Conservation (phyloP, 345 rosid species). For the Excoecaria cochinchinensis region DNA sequence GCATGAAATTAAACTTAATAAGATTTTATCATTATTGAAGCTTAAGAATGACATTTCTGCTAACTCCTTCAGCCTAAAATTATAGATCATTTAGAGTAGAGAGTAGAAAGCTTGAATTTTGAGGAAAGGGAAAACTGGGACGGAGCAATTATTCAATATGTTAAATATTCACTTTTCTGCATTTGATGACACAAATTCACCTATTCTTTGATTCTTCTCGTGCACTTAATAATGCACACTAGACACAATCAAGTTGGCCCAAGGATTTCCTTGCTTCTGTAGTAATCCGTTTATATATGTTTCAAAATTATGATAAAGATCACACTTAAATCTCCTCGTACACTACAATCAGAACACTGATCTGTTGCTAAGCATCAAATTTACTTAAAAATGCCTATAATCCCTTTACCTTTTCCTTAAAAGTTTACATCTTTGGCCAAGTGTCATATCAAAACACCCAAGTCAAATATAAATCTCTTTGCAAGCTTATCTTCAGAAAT, state of each 20-base stretch:
- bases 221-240: background rate
- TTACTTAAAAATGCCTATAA: background rate
- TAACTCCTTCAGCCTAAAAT: background rate
- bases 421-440: background rate
- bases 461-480: background rate
- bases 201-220: background rate
- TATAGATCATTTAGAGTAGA: background rate
- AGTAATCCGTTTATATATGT: background rate
- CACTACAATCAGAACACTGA: background rate
- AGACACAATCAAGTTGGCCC: background rate
- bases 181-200: background rate
- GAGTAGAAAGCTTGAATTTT: slow-evolving; percentile 1
- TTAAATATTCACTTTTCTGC: background rate
- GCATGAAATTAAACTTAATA: too few relatives aligned
- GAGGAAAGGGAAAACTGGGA: background rate
- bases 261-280: background rate
- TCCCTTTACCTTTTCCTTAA: background rate
- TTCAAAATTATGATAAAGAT: background rate
- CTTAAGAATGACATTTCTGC: background rate
- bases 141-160: background rate
- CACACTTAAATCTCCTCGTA: background rate
- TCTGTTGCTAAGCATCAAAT: background rate
- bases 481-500: background rate
- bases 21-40: too few relatives aligned
- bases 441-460: background rate